Evolutionary conservation across 2,329 filamentous ascomycete species (phyloP).

Genomic region (Diaporthe vaccinii): DNA sequence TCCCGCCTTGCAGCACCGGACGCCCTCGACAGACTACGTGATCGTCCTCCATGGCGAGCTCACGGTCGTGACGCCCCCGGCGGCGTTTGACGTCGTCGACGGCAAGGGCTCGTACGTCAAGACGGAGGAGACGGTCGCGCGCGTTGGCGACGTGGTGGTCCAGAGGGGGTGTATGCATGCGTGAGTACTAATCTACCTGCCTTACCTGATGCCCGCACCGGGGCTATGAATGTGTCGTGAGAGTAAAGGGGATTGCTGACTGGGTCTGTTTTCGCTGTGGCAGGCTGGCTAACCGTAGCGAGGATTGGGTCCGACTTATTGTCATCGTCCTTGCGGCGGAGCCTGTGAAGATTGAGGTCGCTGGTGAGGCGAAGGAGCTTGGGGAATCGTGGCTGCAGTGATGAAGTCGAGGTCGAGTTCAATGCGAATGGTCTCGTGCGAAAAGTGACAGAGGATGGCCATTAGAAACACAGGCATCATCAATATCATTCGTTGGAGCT

Average conservation of each 20-base stretch:
- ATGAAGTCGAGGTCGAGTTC: not conserved
- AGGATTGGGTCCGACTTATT: constrained; percentile 36
- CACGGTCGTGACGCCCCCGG: constrained; percentile 47
- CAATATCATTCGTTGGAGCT: no score
- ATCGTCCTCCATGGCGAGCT: constrained; percentile 48
- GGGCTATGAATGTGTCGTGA: not conserved
- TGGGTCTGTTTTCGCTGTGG: not conserved
- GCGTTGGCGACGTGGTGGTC: constrained; percentile 48
- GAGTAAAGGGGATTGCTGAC: not conserved
- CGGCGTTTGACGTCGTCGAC: constrained; percentile 45
- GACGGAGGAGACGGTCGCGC: constrained; percentile 47
- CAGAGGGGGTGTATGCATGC: constrained; percentile 51
- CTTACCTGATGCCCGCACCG: not conserved
- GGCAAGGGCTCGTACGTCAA: constrained; percentile 46
- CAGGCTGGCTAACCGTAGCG: constrained; percentile 39
- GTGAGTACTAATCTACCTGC: constrained; percentile 45
- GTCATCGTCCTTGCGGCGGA: constrained; percentile 33
- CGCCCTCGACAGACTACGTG: constrained; percentile 50
- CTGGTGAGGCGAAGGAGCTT: constrained; percentile 30
- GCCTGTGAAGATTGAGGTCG: constrained; percentile 13
- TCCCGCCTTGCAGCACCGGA: constrained; percentile 47
- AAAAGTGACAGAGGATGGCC: no score
- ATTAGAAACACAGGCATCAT: no score
- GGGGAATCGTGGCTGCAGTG: constrained; percentile 38
- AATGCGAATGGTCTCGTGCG: not conserved